A percentile compares a stretch with the other conserved stretches of the same genome.
Evolutionary conservation across 169 alveolate genomes (phyloP).

Genomic region (Plasmodium relictum): DNA sequence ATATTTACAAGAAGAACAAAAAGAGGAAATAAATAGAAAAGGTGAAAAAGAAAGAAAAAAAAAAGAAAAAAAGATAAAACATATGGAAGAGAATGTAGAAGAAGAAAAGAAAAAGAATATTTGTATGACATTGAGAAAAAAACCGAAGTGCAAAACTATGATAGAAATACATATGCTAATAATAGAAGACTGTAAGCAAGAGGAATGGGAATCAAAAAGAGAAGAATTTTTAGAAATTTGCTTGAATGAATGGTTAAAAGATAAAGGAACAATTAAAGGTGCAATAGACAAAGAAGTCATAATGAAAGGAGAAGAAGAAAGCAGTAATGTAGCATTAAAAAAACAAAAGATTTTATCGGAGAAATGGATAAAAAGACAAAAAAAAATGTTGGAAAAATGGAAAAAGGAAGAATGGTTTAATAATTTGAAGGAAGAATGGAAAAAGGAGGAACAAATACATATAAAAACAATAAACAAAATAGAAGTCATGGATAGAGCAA

Average conservation of each 20-base stretch:
- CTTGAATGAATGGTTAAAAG: not conserved
- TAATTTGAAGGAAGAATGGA: not conserved
- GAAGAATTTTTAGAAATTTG: not conserved
- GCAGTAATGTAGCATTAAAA: not conserved
- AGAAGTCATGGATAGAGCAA: not conserved
- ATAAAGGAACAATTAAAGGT: too few species aligned
- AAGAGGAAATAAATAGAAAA: not conserved
- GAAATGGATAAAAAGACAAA: not conserved
- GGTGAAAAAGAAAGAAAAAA: not conserved
- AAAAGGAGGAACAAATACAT: not conserved
- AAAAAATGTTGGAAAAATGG: conserved; percentile 5
- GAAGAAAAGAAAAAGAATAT: not conserved
- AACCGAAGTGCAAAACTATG: not conserved
- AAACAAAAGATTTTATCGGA: not conserved
- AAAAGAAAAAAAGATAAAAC: not conserved
- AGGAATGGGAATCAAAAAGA: not conserved
- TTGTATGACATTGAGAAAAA: not conserved
- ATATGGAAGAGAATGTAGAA: not conserved
- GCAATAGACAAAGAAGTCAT: not conserved
- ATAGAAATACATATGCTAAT: not conserved
- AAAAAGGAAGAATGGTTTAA: not conserved
- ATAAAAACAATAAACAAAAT: not conserved
- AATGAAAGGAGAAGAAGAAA: not conserved
- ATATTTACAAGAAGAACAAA: not conserved
- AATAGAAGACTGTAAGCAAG: not conserved